Evolutionary conservation across 208 protist species (phyloP).

Genomic region (Angomonas ambiguus): DNA sequence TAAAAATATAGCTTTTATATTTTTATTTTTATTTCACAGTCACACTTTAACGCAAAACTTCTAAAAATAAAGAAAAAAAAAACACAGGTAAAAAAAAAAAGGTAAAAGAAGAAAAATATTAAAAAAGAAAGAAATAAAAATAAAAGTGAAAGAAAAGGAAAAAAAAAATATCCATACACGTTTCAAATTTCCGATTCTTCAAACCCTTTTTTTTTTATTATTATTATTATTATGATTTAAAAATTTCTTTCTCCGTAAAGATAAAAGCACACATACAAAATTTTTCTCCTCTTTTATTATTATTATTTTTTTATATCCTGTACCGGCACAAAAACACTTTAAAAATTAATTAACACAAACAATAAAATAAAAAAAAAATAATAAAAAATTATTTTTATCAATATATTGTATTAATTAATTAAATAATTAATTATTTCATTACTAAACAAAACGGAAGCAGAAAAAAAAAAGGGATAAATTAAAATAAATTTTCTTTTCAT

Average conservation of each 20-base stretch:
- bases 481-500: neutral
- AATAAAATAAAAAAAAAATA: neutral
- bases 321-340: no score
- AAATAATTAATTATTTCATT: neutral
- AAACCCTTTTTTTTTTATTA: neutral
- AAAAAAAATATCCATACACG: neutral
- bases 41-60: neutral
- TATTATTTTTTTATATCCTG: neutral
- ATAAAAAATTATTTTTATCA: constrained; percentile 3
- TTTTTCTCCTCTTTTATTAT: neutral
- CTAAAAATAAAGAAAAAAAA: neutral
- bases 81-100: neutral
- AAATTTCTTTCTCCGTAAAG: no score
- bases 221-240: neutral
- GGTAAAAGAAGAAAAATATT: neutral
- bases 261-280: no score
- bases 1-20: neutral
- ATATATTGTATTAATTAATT: no score
- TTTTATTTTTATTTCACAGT: neutral
- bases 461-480: constrained; percentile 1
- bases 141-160: neutral
- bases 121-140: neutral
- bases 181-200: neutral
- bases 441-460: constrained; percentile 7
- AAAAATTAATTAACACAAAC: neutral